Base-by-base conservation (phyloP, 164 flowering plant species). In the Macadamia tetraphylla region DNA sequence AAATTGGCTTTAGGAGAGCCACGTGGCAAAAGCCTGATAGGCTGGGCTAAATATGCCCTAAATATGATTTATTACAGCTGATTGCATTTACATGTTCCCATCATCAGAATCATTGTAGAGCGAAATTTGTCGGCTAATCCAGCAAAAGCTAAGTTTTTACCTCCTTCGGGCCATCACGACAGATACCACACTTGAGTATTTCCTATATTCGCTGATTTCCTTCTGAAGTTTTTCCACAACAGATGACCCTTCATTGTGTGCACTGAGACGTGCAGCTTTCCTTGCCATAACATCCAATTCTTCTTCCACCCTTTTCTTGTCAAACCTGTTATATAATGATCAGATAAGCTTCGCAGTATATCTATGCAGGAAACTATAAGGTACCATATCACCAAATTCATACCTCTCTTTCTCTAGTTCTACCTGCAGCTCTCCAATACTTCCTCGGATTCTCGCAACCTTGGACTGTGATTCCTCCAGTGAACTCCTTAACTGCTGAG, bases 91-190 rank as follows among this genome's bases (percentile, higher is more conserved):
- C 23, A 23, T 23, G 23, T 23, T 23, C 23, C 23, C 23, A 23
- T 23, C 23, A 23, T 23, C 23, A 23, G 23, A 23, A 23, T 23
- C 23, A 23, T 23, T 23, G 23, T 23, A 23, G 23, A 23, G 23
- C 23, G 23, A 23, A 23, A 23, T 23, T 23, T 23, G 23, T 23
- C 23, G 23, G 23, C 23, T 23, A 23, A 23, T 35, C 40, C 3
- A 35, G 40, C 7, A 18, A 9, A 13, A 46, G 29, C 12, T 12
- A 15, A 12, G 56, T 12, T 4, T 42, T 67, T 83, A 95, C 99
- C 99, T 95, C 95, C 73, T 95, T 95, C 18, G 87, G 86, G 72
- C 90, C 82, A 48, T 92, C 98, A 75, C 65, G 86, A 85, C 99
- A 95, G 67, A 89, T 78, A 67, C 83, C 80, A 78, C 99, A 95